phyloP scores from a whole-genome alignment of 1,284 basidiomycete species.

The Rhizoctonia solani region DNA sequence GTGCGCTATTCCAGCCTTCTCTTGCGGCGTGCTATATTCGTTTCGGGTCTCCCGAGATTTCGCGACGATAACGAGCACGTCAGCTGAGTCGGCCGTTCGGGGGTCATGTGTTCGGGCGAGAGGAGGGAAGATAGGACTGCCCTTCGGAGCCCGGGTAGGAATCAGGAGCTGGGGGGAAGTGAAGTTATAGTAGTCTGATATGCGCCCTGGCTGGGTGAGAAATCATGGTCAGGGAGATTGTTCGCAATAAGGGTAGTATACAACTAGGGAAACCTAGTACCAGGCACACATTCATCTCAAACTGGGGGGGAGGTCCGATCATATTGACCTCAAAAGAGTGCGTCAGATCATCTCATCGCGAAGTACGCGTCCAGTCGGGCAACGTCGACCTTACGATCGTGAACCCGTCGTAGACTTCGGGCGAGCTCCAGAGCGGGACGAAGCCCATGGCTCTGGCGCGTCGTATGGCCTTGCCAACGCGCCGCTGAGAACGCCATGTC shows the following conservation, averaged over 20 bases:
- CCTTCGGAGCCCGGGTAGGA: constrained; percentile 18
- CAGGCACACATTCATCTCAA: not conserved
- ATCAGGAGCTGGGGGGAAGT: not conserved
- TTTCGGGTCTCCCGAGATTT: too few species aligned
- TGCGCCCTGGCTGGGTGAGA: constrained; percentile 5
- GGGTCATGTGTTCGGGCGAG: not conserved
- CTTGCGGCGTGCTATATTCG: too few species aligned
- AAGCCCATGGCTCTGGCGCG: constrained; percentile 93
- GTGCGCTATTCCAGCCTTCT: too few species aligned
- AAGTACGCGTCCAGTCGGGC: not conserved
- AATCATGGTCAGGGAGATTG: not conserved
- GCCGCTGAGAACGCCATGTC: constrained; percentile 80
- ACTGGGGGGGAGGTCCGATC: not conserved
- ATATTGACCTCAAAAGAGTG: too few species aligned
- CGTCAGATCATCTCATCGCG: not conserved
- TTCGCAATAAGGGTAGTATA: not conserved
- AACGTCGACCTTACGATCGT: too few species aligned
- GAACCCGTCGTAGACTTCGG: not conserved
- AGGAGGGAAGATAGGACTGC: not conserved
- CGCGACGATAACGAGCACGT: too few species aligned
- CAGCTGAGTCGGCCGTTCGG: not conserved
- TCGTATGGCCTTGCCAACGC: constrained; percentile 84
- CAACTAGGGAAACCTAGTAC: not conserved
- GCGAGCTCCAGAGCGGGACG: constrained; percentile 55
- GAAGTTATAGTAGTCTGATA: not conserved